Percentiles rank a stretch among this genome's conserved stretches.
phyloP scores from a whole-genome alignment of 257 asterid species.

The Lantana camara region DNA sequence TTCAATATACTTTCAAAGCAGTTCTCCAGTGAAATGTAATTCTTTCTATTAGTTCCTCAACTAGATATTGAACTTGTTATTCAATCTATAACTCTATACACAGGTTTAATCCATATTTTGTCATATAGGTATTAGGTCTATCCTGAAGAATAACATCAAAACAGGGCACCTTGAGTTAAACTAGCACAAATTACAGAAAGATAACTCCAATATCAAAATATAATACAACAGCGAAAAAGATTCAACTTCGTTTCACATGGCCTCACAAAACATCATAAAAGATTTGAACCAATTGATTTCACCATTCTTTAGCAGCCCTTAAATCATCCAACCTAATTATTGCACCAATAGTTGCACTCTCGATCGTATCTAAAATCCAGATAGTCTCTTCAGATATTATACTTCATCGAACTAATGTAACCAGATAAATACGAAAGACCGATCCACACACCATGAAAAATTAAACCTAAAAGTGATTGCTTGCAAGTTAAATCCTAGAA shows the following conservation, averaged over 20 bases:
- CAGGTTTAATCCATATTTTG: too few relatives aligned
- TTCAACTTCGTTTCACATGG: conserved; percentile 3
- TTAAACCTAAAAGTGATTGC: not conserved
- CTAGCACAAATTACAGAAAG: not conserved
- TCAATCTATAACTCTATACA: too few relatives aligned
- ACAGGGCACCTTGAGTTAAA: not conserved
- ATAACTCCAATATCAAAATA: not conserved
- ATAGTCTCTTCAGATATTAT: not conserved
- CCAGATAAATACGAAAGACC: not conserved
- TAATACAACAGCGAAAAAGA: not conserved
- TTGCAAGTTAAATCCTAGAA: not conserved
- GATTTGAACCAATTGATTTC: conserved; percentile 2
- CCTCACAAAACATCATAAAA: not conserved
- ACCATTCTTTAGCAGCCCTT: conserved; percentile 5
- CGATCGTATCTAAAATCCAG: not conserved
- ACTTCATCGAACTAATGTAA: not conserved
- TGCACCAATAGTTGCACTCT: not conserved
- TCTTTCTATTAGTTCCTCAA: not conserved
- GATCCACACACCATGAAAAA: conserved; percentile 1
- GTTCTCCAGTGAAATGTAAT: too few relatives aligned
- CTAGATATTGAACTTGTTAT: conserved; percentile 6
- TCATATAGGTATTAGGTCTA: not conserved
- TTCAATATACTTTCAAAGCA: too few relatives aligned
- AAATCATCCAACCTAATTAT: not conserved
- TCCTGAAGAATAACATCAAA: too few relatives aligned